phyloP scores from a whole-genome alignment of 108 stramenopile species.

The Stephanodiscus triporus region DNA sequence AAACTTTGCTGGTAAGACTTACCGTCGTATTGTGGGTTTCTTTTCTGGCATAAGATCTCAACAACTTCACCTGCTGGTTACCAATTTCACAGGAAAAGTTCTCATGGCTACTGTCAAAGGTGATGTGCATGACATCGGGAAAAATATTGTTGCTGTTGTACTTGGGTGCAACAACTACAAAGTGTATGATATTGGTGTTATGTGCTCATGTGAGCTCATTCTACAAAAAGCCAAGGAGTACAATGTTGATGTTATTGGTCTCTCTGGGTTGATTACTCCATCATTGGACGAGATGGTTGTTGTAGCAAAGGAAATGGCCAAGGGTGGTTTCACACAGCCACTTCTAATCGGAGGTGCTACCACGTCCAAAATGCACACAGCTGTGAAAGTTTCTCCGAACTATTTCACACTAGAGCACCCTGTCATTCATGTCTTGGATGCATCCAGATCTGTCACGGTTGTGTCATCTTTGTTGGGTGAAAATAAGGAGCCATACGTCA shows the following conservation, averaged over 20 bases:
- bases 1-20: constrained; percentile 70
- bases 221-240: constrained; percentile 93
- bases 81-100: constrained; percentile 75
- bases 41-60: neutral
- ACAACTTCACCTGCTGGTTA: neutral
- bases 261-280: constrained; percentile 99
- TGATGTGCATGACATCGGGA: constrained; percentile 99
- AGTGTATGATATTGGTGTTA: constrained; percentile 99
- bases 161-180: constrained; percentile 99
- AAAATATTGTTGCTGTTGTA: constrained; percentile 99
- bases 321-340: constrained; percentile 94
- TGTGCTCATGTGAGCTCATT: constrained; percentile 96
- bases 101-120: constrained; percentile 99
- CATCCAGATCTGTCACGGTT: constrained; percentile 97
- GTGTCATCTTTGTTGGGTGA: constrained; percentile 89
- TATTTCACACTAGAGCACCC: constrained; percentile 93
- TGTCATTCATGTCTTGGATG: constrained; percentile 99
- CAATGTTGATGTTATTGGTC: constrained; percentile 96
- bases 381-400: constrained; percentile 98
- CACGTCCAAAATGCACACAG: constrained; percentile 99
- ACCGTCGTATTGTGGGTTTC: neutral
- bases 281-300: constrained; percentile 99
- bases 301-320: constrained; percentile 97
- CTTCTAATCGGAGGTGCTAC: constrained; percentile 99
- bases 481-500: constrained; percentile 93